A percentile compares a stretch with the other conserved stretches of the same genome.
Evolutionary conservation across 805 yeast species (phyloP).

Genomic region (Metschnikowia shivogae): DNA sequence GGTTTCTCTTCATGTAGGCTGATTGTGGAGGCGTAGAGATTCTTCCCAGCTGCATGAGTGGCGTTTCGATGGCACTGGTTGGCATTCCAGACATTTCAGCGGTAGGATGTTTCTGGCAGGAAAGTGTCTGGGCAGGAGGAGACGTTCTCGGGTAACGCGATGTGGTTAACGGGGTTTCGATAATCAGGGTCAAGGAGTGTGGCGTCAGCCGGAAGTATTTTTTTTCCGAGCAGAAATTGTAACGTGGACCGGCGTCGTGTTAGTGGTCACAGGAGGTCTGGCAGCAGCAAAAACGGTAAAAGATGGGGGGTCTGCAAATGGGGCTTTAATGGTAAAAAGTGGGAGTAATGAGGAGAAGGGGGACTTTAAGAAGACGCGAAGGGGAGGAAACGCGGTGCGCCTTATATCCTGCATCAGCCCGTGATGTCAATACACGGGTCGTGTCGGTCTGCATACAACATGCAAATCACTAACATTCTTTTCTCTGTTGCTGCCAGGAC

Average conservation of each 20-base stretch:
- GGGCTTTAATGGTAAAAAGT: not conserved
- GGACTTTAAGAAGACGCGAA: conserved; percentile 8
- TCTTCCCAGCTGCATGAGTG: conserved; percentile 20
- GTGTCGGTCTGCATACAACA: conserved; percentile 12
- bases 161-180: no score
- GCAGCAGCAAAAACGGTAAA: not conserved
- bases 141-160: no score
- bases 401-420: conserved; percentile 4
- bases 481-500: not conserved
- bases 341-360: conserved; percentile 6
- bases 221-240: not conserved
- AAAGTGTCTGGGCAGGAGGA: no score
- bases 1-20: conserved; percentile 16
- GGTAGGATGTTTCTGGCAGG: no score
- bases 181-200: not conserved
- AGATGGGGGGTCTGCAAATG: not conserved
- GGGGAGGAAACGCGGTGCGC: conserved; percentile 13
- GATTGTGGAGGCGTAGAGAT: conserved; percentile 39
- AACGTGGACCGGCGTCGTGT: not conserved
- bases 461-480: not conserved
- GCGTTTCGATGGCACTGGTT: conserved; percentile 20
- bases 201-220: not conserved
- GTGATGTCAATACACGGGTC: conserved; percentile 6
- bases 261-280: not conserved
- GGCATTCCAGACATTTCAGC: conserved; percentile 4